Base-by-base conservation (phyloP, 495 filamentous ascomycete genomes). In the Choiromyces venosus region DNA sequence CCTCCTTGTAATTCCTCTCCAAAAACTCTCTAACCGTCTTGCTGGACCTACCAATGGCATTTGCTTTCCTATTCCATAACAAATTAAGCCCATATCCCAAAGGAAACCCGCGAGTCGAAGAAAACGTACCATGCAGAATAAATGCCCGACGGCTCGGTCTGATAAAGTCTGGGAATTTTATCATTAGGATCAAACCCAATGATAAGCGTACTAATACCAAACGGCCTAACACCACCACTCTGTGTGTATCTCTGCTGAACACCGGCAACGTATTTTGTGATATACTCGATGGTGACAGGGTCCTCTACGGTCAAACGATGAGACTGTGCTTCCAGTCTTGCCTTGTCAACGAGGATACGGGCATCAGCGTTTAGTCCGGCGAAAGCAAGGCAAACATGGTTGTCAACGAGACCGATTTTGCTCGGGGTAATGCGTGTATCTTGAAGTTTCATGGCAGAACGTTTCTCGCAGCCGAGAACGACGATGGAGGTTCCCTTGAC, bases 241-340 rank as follows among this genome's bases (percentile, higher is more conserved):
- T 99, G 95, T 65, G 95, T 99, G 85, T 99, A 99, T 82, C 92
- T 88, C 86, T 99, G 95, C 86, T 99, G 95, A 76, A 98, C 96
- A 61, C 94, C 91, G 61, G 95, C 95, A 71, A 98, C 90, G 82
- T 97, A 96, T 85, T 98, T 98, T 71, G 95, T 97, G 81, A 99
- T 97, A 86, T 99, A 99, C 85, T 99, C 95, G 82, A 99, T 96
- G 52, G 91, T 93, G 71, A 96, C 92, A 70, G 95, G 94, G 83
- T 99, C 95, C 83, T 98, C 95, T 67, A 99, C 93, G n/a, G 95
- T 98, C 78, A 99, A 86, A 66, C 95, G 92, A 85, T 99, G 95
- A 69, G 92, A 96, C 85, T 99, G 95, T 71, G 95, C 95, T 82
- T 99, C 95, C 83, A 99, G 84, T 74, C 96, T 89, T 46, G 95